These are phyloP conservation scores for Phialocephala sp. DNA, from an alignment of 2,329 filamentous ascomycete genomes.

Conservation along the genomic window DNA sequence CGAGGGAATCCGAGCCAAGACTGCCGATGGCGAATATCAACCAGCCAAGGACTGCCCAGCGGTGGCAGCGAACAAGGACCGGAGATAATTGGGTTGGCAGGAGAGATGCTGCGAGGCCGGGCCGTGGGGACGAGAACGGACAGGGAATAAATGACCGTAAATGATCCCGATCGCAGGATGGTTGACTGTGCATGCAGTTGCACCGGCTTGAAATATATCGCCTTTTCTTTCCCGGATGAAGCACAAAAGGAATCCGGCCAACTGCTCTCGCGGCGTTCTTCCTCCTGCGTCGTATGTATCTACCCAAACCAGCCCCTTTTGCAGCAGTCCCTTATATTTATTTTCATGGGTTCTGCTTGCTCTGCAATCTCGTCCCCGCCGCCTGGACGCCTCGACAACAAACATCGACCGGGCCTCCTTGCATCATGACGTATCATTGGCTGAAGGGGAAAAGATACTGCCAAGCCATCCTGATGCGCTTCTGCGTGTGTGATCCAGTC, in stretches of 20 bases:
- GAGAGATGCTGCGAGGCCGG: conserved; percentile 1
- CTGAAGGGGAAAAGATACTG: background rate
- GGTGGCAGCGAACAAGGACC: background rate
- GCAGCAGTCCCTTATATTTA: background rate
- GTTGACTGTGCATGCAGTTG: conserved; percentile 13
- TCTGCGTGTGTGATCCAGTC: too few species aligned
- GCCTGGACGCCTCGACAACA: background rate
- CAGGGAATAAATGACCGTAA: too few species aligned
- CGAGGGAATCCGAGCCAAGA: background rate
- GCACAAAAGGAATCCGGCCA: background rate
- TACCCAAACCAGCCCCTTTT: background rate
- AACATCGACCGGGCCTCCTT: background rate
- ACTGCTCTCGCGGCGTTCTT: background rate
- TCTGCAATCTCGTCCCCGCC: background rate
- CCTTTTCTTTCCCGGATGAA: background rate
- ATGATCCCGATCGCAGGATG: background rate
- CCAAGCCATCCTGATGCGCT: background rate
- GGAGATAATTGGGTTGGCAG: background rate
- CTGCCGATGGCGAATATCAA: background rate
- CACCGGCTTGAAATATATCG: background rate
- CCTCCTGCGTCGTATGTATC: background rate
- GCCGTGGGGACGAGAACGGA: conserved; percentile 1
- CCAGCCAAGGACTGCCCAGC: background rate
- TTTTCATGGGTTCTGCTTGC: background rate
- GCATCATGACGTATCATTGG: conserved; percentile 8